Evolutionary conservation across 805 yeast species (phyloP).

Genomic region (Cyberlindnera mycetangii): DNA sequence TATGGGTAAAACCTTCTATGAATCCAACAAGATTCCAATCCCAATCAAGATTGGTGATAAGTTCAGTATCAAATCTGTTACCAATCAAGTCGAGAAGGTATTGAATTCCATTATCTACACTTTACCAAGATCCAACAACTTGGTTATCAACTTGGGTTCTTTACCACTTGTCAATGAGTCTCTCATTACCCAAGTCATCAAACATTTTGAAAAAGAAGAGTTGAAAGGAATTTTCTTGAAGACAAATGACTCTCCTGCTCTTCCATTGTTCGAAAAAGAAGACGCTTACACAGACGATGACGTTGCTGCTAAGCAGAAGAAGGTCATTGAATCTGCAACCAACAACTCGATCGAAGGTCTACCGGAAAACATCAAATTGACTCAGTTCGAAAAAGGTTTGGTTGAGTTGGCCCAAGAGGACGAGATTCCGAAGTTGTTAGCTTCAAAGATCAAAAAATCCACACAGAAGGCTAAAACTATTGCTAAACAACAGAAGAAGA

Average conservation of each 20-base stretch:
- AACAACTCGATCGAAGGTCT: constrained; percentile 31
- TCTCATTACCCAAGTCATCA: constrained; percentile 51
- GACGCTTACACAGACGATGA: constrained; percentile 38
- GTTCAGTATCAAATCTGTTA: constrained; percentile 48
- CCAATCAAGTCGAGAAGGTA: constrained; percentile 57
- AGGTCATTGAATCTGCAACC: constrained; percentile 1
- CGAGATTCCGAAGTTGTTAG: constrained; percentile 58
- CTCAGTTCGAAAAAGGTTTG: constrained; percentile 71
- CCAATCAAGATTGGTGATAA: constrained; percentile 49
- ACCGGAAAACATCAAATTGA: constrained; percentile 41
- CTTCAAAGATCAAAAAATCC: constrained; percentile 47
- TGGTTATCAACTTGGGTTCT: constrained; percentile 66
- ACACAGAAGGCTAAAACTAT: constrained; percentile 29
- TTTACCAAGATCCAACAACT: constrained; percentile 71
- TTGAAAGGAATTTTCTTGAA: constrained; percentile 64
- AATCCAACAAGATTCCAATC: constrained; percentile 61
- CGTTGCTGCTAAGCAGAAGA: constrained; percentile 11
- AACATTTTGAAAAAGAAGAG: constrained; percentile 41
- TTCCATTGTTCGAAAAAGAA: constrained; percentile 77
- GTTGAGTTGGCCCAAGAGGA: constrained; percentile 81
- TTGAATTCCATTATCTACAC: constrained; percentile 56
- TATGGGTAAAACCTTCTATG: constrained; percentile 77
- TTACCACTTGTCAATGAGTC: constrained; percentile 39
- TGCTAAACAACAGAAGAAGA: constrained; percentile 10
- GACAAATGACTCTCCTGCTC: constrained; percentile 69